phyloP scores from a whole-genome alignment of 805 yeast genomes.

The Starmerella floris region DNA sequence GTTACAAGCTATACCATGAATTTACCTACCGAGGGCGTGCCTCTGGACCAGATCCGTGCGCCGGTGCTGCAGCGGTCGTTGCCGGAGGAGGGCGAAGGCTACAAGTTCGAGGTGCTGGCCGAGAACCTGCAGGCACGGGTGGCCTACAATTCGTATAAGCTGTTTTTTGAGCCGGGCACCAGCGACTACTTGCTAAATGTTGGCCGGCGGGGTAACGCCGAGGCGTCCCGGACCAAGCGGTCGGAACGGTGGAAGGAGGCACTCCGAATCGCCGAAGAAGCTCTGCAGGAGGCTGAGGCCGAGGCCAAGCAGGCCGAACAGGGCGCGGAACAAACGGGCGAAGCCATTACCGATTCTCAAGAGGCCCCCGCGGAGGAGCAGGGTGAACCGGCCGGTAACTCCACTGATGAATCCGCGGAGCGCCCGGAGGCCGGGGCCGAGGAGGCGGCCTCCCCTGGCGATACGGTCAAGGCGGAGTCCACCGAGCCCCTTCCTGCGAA shows the following conservation, averaged over 20 bases:
- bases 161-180: conserved; percentile 68
- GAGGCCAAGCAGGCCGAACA: conserved; percentile 15
- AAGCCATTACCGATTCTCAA: not conserved
- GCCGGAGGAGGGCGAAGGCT: conserved; percentile 22
- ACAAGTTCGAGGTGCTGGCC: conserved; percentile 40
- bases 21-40: conserved; percentile 93
- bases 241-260: conserved; percentile 14
- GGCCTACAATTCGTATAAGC: conserved; percentile 60
- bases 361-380: not conserved
- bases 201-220: conserved; percentile 4
- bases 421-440: not conserved
- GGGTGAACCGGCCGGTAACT: not conserved
- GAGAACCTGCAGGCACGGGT: conserved; percentile 68
- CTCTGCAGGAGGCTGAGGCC: conserved; percentile 13
- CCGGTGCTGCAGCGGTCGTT: conserved; percentile 55
- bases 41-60: conserved; percentile 56
- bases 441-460: no score
- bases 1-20: conserved; percentile 86
- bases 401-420: not conserved
- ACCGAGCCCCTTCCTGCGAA: not conserved
- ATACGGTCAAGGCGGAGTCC: not conserved
- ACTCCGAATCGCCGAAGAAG: conserved; percentile 13
- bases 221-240: conserved; percentile 8
- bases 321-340: not conserved
- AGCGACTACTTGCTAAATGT: conserved; percentile 48